Percentiles rank a stretch among this genome's conserved stretches.
phyloP scores from a whole-genome alignment of 2,329 filamentous ascomycete species.

The Aspergillus sp. region DNA sequence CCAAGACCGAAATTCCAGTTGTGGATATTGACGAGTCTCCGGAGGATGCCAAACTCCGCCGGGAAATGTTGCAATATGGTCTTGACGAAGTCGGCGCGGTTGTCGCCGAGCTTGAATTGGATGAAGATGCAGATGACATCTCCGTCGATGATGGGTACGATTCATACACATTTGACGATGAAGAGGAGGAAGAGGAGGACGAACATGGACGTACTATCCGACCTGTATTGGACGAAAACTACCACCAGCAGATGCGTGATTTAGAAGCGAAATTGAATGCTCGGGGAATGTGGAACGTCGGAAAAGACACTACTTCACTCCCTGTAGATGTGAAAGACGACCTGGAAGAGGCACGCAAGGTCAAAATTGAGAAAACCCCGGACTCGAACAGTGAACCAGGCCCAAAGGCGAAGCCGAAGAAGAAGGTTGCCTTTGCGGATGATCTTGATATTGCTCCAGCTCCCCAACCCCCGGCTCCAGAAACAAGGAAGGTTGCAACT shows the following conservation, averaged over 20 bases:
- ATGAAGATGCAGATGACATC: constrained; percentile 59
- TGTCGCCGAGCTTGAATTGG: constrained; percentile 85
- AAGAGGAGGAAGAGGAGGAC: constrained; percentile 66
- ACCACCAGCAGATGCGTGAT: constrained; percentile 79
- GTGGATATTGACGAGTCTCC: constrained; percentile 72
- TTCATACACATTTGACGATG: constrained; percentile 51
- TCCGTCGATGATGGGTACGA: constrained; percentile 55
- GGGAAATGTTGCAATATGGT: constrained; percentile 88
- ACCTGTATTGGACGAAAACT: constrained; percentile 68
- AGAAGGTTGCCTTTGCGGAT: constrained; percentile 79
- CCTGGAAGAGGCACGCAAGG: constrained; percentile 26
- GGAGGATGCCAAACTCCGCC: constrained; percentile 76
- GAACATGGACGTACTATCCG: constrained; percentile 71
- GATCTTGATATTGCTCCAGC: constrained; percentile 67
- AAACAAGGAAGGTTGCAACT: constrained; percentile 30
- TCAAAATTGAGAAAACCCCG: constrained; percentile 25
- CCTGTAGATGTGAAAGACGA: constrained; percentile 33
- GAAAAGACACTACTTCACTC: constrained; percentile 45
- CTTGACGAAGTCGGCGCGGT: constrained; percentile 86
- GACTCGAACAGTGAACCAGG: constrained; percentile 10
- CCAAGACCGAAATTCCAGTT: constrained; percentile 46
- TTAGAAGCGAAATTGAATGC: constrained; percentile 72
- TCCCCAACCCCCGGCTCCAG: constrained; percentile 27
- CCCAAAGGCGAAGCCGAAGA: constrained; percentile 44
- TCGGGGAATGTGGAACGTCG: constrained; percentile 58